Percentiles rank a stretch among this genome's conserved stretches.
Conservation (phyloP, 2,329 filamentous ascomycete genomes). For the Cercospora sp. region DNA sequence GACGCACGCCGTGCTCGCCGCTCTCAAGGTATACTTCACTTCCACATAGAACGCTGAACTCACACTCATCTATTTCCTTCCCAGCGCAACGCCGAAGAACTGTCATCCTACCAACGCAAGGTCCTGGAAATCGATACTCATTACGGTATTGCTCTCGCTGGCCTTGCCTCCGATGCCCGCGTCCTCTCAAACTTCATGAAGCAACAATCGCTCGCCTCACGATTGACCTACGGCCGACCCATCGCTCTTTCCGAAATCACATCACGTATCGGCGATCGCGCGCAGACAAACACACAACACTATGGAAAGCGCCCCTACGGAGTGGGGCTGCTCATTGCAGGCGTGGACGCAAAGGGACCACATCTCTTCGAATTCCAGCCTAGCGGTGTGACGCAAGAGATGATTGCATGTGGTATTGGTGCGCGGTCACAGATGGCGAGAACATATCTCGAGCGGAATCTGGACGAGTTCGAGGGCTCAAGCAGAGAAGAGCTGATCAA, state of each 20-base stretch:
- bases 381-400: slow-evolving; percentile 93
- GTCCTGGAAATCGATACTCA: slow-evolving; percentile 96
- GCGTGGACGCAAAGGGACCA: slow-evolving; percentile 89
- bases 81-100: slow-evolving; percentile 96
- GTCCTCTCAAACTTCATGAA: slow-evolving; percentile 99
- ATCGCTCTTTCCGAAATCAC: slow-evolving; percentile 90
- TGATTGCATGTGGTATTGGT: slow-evolving; percentile 93
- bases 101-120: slow-evolving; percentile 99
- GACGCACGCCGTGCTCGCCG: slow-evolving; percentile 93
- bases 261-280: slow-evolving; percentile 89
- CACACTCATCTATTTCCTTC: slow-evolving; percentile 1
- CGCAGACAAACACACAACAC: slow-evolving; percentile 96
- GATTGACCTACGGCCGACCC: slow-evolving; percentile 91
- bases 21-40: slow-evolving; percentile 73
- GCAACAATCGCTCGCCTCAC: slow-evolving; percentile 93
- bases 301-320: slow-evolving; percentile 97
- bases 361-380: slow-evolving; percentile 99
- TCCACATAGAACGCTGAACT: background rate
- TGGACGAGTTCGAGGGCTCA: slow-evolving; percentile 77
- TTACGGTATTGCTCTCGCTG: slow-evolving; percentile 91
- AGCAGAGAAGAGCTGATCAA: slow-evolving; percentile 82
- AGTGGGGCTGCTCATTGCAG: slow-evolving; percentile 87
- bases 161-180: slow-evolving; percentile 94
- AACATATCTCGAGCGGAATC: slow-evolving; percentile 91
- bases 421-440: slow-evolving; percentile 95